Percentiles rank a stretch among this genome's conserved stretches.
phyloP scores from a whole-genome alignment of 805 yeast species.

The Candida sakaeoensis region DNA sequence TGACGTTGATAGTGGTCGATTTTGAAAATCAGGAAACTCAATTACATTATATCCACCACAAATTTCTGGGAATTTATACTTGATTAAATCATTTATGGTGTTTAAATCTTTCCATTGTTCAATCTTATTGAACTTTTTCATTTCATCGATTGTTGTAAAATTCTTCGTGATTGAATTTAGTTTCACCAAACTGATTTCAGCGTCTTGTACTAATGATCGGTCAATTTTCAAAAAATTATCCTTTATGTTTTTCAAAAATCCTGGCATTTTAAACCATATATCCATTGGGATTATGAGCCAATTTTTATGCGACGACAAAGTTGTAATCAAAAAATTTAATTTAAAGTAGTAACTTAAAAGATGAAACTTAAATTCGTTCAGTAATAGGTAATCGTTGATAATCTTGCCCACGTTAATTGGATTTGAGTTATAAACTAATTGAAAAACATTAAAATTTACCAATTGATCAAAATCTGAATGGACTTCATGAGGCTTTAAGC shows the following conservation, averaged over 20 bases:
- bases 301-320: slow-evolving; percentile 10
- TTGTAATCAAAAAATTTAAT: slow-evolving; percentile 2
- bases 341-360: slow-evolving; percentile 8
- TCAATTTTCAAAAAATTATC: slow-evolving; percentile 11
- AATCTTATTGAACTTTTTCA: slow-evolving; percentile 5
- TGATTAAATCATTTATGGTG: slow-evolving; percentile 11
- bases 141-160: slow-evolving; percentile 11
- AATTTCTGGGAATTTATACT: slow-evolving; percentile 5
- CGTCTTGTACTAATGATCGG: slow-evolving; percentile 9
- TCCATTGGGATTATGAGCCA: slow-evolving; percentile 44
- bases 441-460: slow-evolving; percentile 7
- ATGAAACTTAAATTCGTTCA: slow-evolving; percentile 5
- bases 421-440: slow-evolving; percentile 11
- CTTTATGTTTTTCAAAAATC: slow-evolving; percentile 14
- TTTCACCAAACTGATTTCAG: slow-evolving; percentile 18
- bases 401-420: slow-evolving; percentile 6
- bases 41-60: slow-evolving; percentile 4
- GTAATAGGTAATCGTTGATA: slow-evolving; percentile 5
- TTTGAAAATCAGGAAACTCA: slow-evolving; percentile 8
- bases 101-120: slow-evolving; percentile 13
- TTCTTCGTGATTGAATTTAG: slow-evolving; percentile 17
- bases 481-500: not conserved
- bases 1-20: slow-evolving; percentile 9
- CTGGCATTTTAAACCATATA: slow-evolving; percentile 36
- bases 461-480: slow-evolving; percentile 2